Base-by-base conservation (phyloP, 176 grass and related monocot genomes). In the Canna indica region DNA sequence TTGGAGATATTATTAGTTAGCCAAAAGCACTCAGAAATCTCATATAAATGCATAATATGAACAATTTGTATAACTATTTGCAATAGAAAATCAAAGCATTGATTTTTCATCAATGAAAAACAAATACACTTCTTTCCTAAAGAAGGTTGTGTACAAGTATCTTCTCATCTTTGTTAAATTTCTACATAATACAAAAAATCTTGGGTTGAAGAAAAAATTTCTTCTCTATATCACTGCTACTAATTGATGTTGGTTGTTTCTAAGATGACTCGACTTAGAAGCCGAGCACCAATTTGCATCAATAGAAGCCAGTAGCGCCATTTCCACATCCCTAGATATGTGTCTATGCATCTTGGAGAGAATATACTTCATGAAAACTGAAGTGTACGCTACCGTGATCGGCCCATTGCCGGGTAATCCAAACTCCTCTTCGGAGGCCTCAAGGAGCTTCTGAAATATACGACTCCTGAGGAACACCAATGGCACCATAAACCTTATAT, bases 391-490 rank as follows among this genome's bases (percentile, higher is more conserved):
- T 20, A 42, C 24, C 0, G 64, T 67, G 24, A 67, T 67, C 12
- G 34, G 64, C 15, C 64, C 15, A 38, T 67, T 22, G 7, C 64
- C 64, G 3, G 64, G 33, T 5, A 42, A 39, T 67, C 64, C 64
- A 27, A 67, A 42, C 36, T 67, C 64, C 7, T 67, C 64, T 3
- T 38, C 35, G 8, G 64, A 67, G 8, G 44, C 7, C 22, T 41
- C 36, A 17, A 67, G 64, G 34, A 67, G 64, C 34, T 67, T 36
- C 8, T 67, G 64, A 42, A 44, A n/a, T 25, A 67, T 67, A 25
- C 36, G 22, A n/a, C 38, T 67, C 17, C 9, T 26, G 15, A 67
- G 64, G 64, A 67, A 67, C 24, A 36, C 6, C 22, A 67, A 26
- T 36, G 64, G 64, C 29, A 67, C 35, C 64, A 67, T 42, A 36